A percentile compares a stretch with the other conserved stretches of the same genome.
phyloP scores from a whole-genome alignment of 2,329 filamentous ascomycete genomes.

The Lachnellula subtilissima region DNA sequence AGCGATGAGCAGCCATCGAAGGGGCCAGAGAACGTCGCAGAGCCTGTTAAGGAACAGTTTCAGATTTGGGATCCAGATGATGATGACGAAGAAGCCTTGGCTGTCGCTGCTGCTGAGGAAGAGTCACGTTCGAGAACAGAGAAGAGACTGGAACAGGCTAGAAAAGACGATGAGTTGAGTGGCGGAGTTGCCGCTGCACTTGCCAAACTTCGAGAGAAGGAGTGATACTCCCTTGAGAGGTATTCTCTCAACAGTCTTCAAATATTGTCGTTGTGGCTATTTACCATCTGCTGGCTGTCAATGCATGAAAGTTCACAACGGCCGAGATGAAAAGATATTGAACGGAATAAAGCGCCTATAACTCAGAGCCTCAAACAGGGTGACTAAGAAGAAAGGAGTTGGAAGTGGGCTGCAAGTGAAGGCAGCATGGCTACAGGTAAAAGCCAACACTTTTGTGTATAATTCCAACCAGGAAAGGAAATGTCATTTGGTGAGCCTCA shows the following conservation, averaged over 20 bases:
- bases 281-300: too few relatives aligned
- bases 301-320: too few relatives aligned
- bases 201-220: constrained; percentile 42
- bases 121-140: constrained; percentile 32
- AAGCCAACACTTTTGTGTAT: too few relatives aligned
- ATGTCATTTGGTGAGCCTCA: too few relatives aligned
- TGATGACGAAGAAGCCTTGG: constrained; percentile 46
- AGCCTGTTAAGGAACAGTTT: constrained; percentile 29
- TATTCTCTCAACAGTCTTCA: not conserved
- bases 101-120: constrained; percentile 44
- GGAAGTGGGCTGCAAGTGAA: too few relatives aligned
- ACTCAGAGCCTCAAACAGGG: too few relatives aligned
- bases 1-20: constrained; percentile 6
- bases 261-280: too few relatives aligned
- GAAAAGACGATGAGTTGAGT: constrained; percentile 43
- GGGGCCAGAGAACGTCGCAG: constrained; percentile 4
- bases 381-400: too few relatives aligned
- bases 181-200: constrained; percentile 58
- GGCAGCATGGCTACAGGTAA: too few relatives aligned
- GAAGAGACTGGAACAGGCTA: constrained; percentile 20
- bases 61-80: constrained; percentile 36
- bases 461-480: too few relatives aligned
- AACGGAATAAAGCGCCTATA: too few relatives aligned
- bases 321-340: too few relatives aligned
- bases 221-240: not conserved